Evolutionary conservation across 306 rosid genomes (phyloP).

Genomic region (Lotus japonicus): DNA sequence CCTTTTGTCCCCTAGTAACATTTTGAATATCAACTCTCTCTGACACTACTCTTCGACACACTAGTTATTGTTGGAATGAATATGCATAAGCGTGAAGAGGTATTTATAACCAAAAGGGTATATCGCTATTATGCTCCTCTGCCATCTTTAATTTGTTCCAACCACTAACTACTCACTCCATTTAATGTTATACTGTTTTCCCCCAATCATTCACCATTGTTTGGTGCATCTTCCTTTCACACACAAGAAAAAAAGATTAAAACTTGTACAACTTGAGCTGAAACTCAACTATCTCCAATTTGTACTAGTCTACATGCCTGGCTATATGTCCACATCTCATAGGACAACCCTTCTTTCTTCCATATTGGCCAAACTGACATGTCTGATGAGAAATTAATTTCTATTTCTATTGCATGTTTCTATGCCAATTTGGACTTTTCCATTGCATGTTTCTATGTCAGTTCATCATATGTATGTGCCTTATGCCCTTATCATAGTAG

Average conservation of each 20-base stretch:
- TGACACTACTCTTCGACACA: conserved; percentile 1
- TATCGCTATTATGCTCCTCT: background rate
- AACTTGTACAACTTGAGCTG: background rate
- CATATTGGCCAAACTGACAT: no score
- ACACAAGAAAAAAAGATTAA: conserved; percentile 11
- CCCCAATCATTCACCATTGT: conserved; percentile 22
- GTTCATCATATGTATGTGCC: no score
- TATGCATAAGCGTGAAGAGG: background rate
- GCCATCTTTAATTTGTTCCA: conserved; percentile 36
- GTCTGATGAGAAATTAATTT: no score
- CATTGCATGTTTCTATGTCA: no score
- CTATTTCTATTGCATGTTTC: no score
- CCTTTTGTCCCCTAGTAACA: conserved; percentile 26
- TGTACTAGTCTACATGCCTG: background rate
- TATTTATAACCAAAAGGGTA: conserved; percentile 21
- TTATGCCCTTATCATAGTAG: no score
- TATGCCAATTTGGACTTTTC: no score
- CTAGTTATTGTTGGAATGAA: conserved; percentile 4
- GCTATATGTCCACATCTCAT: no score
- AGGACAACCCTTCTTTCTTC: no score
- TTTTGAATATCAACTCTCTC: conserved; percentile 17
- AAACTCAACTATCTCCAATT: background rate
- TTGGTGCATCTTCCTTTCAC: conserved; percentile 33
- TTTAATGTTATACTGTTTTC: conserved; percentile 20
- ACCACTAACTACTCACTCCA: conserved; percentile 46